Percentiles rank a stretch among this genome's conserved stretches.
Conservation (phyloP, 139 green algal genomes). For the Gonium pectorale region DNA sequence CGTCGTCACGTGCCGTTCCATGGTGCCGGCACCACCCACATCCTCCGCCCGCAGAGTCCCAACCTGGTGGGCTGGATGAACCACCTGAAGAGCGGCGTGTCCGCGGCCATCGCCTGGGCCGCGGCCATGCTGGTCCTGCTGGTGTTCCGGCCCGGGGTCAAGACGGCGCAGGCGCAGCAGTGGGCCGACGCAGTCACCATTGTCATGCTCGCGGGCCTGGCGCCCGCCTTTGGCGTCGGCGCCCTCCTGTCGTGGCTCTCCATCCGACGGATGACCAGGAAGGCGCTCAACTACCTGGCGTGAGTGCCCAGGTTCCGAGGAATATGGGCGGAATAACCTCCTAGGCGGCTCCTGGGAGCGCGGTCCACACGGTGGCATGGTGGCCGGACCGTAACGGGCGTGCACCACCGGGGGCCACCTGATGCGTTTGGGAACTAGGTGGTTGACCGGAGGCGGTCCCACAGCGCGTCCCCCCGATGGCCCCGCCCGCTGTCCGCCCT, state of each 20-base stretch:
- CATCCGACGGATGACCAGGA: not conserved
- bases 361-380: too few species aligned
- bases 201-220: not conserved
- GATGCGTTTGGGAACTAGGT: too few species aligned
- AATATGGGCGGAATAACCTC: too few species aligned
- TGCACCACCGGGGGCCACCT: too few species aligned
- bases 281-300: not conserved
- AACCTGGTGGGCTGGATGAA: constrained; percentile 29
- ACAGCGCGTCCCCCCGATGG: too few species aligned
- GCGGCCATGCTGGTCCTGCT: not conserved
- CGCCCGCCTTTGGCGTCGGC: not conserved
- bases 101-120: not conserved
- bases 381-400: too few species aligned
- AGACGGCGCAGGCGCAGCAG: not conserved
- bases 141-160: constrained; percentile 13
- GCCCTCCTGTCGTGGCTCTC: not conserved
- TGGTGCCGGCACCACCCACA: too few species aligned
- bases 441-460: too few species aligned
- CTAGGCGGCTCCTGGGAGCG: too few species aligned
- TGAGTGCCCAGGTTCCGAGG: too few species aligned
- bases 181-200: not conserved
- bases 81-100: constrained; percentile 20
- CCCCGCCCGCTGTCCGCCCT: too few species aligned
- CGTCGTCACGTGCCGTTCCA: too few species aligned
- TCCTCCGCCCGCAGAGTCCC: constrained; percentile 23